Evolutionary conservation across 2,329 filamentous ascomycete species (phyloP), one percentile per base, ranked within the genome.

Genomic region (Cercospora nicotianae): DNA sequence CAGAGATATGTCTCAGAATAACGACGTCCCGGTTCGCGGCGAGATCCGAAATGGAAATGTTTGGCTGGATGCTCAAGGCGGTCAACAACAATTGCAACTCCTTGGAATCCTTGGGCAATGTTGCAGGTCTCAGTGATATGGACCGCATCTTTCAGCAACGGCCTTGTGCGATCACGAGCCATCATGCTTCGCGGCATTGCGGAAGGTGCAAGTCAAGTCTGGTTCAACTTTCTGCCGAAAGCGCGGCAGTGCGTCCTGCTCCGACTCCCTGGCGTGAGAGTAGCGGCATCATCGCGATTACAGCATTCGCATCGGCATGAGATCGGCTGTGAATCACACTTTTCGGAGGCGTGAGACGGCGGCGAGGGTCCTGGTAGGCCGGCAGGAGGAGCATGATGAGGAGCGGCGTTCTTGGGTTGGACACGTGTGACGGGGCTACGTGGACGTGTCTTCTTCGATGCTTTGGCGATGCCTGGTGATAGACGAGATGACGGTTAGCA

Each of bases 381-480:
- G 33, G 55, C 28, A 2, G 28, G 28, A 59, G 18, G 55, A 30
- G 55, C 55, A 36, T 39, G 33, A 12, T 39, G 33, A 23, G n/a
- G 33, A 62, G 2, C 12, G 60, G 39, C 28, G 36, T 28, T 28
- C n/a, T 28, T 42, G 30, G 30, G 31, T 55, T 10, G 31, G 61
- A 64, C 62, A 64, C 51, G 62, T 58, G 62, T 45, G 62, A 64
- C 45, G 12, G 5, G 28, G 30, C 51, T 31, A 65, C 62, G 51
- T 58, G 48, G 16, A 64, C 23, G 55, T 33, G 33, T 39, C 2
- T 39, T 39, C 33, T 39, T 39, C 33, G 33, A 39, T 39, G 33
- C 33, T 39, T 39, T 39, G 36, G 36, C 36, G 36, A 39, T 39
- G 36, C 36, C 16, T 6, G 36, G 36, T 39, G 23, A 55, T 30